Conservation (phyloP, 148 eudicot species). For the Rhododendron ferrugineum region DNA sequence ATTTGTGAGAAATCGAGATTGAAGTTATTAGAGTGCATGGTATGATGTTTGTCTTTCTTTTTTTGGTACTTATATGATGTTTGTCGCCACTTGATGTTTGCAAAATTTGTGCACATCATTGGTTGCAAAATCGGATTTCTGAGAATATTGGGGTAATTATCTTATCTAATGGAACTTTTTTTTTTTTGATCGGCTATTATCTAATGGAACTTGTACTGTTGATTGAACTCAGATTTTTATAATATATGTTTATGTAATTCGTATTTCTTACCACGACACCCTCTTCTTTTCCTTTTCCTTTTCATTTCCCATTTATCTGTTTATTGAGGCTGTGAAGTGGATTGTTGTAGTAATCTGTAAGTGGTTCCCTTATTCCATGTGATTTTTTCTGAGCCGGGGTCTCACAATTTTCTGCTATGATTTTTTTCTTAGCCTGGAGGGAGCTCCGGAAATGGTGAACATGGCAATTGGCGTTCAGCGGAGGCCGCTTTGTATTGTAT, state of each 20-base stretch:
- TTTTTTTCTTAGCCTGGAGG: conserved; percentile 50
- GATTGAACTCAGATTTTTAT: not conserved
- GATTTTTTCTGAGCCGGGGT: not conserved
- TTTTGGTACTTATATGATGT: not conserved
- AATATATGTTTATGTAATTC: not conserved
- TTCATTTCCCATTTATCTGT: not conserved
- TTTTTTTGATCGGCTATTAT: not conserved
- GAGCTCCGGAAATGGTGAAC: conserved; percentile 51
- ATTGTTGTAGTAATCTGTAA: not conserved
- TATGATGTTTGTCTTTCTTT: not conserved
- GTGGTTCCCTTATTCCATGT: not conserved
- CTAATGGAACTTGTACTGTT: not conserved
- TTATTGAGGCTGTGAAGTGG: not conserved
- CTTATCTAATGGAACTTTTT: not conserved
- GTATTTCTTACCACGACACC: not conserved
- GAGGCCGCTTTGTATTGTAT: conserved; percentile 97
- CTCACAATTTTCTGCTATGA: not conserved
- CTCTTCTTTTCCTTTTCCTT: not conserved
- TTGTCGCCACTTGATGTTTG: not conserved
- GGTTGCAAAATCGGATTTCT: not conserved
- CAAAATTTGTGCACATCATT: not conserved
- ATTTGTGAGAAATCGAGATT: not conserved
- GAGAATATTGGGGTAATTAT: not conserved
- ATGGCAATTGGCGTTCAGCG: conserved; percentile 67
- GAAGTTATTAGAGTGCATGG: conserved; percentile 8